Conservation (phyloP, 2,329 filamentous ascomycete genomes). For the Colletotrichum incanum region DNA sequence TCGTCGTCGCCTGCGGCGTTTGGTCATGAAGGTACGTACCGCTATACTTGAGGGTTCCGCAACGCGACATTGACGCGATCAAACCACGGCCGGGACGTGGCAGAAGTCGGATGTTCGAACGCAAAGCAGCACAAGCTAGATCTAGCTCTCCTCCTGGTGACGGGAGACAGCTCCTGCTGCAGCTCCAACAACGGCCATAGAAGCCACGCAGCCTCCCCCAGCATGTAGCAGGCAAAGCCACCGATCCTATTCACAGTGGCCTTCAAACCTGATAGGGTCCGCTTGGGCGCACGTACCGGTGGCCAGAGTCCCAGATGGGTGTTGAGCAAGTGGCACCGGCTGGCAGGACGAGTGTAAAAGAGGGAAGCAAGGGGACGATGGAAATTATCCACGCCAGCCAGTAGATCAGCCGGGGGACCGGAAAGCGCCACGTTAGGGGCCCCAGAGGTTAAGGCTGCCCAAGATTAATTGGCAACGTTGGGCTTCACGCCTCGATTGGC, state of each 20-base stretch:
- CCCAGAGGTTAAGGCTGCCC: slow-evolving; percentile 26
- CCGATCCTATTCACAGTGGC: not conserved
- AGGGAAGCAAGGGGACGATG: slow-evolving; percentile 24
- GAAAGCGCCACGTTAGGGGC: slow-evolving; percentile 25
- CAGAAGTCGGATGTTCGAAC: slow-evolving; percentile 5
- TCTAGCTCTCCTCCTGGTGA: not conserved
- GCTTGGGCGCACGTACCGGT: not conserved
- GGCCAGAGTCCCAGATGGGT: not conserved
- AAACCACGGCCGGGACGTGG: slow-evolving; percentile 4
- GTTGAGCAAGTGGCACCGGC: slow-evolving; percentile 8
- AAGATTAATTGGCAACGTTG: slow-evolving; percentile 5
- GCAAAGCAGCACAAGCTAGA: not conserved
- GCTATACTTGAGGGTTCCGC: not conserved
- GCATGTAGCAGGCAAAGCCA: not conserved
- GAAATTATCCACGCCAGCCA: slow-evolving; percentile 35
- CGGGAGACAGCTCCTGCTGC: slow-evolving; percentile 4
- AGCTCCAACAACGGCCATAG: not conserved
- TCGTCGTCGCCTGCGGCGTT: not conserved
- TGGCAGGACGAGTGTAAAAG: slow-evolving; percentile 21
- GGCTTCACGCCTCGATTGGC: slow-evolving; percentile 16
- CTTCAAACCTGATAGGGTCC: not conserved
- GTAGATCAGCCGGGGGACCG: slow-evolving; percentile 32
- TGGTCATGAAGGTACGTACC: slow-evolving; percentile 16
- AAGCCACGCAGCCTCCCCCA: not conserved
- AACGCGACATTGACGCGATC: slow-evolving; percentile 26